Evolutionary conservation across 257 asterid species (phyloP).

Genomic region (Avicennia marina): DNA sequence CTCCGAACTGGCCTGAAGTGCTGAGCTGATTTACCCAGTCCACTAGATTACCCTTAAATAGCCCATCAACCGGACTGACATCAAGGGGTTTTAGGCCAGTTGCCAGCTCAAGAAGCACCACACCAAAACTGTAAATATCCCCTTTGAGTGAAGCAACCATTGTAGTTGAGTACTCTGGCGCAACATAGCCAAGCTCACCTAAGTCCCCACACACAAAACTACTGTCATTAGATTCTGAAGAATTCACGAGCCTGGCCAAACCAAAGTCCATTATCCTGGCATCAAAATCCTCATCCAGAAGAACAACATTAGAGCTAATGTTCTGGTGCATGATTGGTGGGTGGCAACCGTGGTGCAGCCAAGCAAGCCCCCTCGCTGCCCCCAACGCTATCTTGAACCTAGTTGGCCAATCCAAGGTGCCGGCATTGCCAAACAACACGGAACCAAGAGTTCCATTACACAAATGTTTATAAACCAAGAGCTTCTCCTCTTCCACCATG

Average conservation of each 20-base stretch:
- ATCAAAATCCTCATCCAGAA: slow-evolving; percentile 61
- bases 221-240: slow-evolving; percentile 53
- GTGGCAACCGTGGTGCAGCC: slow-evolving; percentile 76
- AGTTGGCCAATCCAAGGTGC: slow-evolving; percentile 44
- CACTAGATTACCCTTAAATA: slow-evolving; percentile 53
- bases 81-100: slow-evolving; percentile 59
- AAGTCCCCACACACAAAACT: slow-evolving; percentile 52
- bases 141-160: slow-evolving; percentile 72
- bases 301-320: slow-evolving; percentile 48
- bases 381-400: slow-evolving; percentile 50
- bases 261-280: slow-evolving; percentile 67
- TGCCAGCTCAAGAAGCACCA: slow-evolving; percentile 67
- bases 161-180: slow-evolving; percentile 76
- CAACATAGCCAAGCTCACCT: slow-evolving; percentile 76
- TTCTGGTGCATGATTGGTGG: slow-evolving; percentile 59
- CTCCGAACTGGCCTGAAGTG: slow-evolving; percentile 33
- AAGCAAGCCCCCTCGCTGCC: slow-evolving; percentile 65
- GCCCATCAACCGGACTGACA: slow-evolving; percentile 32
- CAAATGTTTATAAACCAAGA: slow-evolving; percentile 56
- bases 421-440: slow-evolving; percentile 22
- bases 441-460: slow-evolving; percentile 52
- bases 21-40: slow-evolving; percentile 55
- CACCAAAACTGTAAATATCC: slow-evolving; percentile 75
- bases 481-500: slow-evolving; percentile 62
- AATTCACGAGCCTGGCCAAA: slow-evolving; percentile 51